A percentile compares a stretch with the other conserved stretches of the same genome.
Conservation (phyloP, 2,329 filamentous ascomycete species). For the Fusarium protoensiforme region DNA sequence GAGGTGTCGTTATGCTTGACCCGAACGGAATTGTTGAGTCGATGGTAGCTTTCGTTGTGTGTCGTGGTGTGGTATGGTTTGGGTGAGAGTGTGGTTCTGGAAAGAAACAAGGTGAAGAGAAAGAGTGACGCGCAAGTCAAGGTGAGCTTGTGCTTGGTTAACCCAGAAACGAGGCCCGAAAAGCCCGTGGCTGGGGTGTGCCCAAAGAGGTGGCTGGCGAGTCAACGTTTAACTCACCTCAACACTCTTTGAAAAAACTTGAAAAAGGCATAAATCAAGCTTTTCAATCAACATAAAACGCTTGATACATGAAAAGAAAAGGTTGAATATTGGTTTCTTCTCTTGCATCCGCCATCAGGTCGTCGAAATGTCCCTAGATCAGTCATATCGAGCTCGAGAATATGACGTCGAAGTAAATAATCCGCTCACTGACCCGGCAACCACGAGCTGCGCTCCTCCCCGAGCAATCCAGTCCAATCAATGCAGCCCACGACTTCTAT, state of each 20-base stretch:
- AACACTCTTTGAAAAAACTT: neutral
- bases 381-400: neutral
- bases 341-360: neutral
- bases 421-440: conserved; percentile 38
- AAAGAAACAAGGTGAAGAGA: conserved; percentile 2
- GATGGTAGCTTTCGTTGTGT: neutral
- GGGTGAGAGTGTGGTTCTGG: neutral
- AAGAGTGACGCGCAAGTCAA: conserved; percentile 19
- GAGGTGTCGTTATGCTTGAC: neutral
- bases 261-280: neutral
- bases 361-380: neutral
- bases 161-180: conserved; percentile 44
- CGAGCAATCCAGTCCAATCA: conserved; percentile 26
- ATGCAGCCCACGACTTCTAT: conserved; percentile 17
- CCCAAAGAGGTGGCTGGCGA: conserved; percentile 32
- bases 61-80: conserved; percentile 1
- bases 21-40: neutral
- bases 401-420: conserved; percentile 51
- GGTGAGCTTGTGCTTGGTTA: conserved; percentile 37
- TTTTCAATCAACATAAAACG: neutral
- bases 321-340: neutral
- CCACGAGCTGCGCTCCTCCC: conserved; percentile 7
- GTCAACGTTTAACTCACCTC: neutral
- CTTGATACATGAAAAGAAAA: neutral
- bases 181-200: conserved; percentile 43